A percentile compares a stretch with the other conserved stretches of the same genome.
These are phyloP conservation scores for Botrytis galanthina DNA, from an alignment of 2,329 filamentous ascomycete species.

Conservation along the genomic window DNA sequence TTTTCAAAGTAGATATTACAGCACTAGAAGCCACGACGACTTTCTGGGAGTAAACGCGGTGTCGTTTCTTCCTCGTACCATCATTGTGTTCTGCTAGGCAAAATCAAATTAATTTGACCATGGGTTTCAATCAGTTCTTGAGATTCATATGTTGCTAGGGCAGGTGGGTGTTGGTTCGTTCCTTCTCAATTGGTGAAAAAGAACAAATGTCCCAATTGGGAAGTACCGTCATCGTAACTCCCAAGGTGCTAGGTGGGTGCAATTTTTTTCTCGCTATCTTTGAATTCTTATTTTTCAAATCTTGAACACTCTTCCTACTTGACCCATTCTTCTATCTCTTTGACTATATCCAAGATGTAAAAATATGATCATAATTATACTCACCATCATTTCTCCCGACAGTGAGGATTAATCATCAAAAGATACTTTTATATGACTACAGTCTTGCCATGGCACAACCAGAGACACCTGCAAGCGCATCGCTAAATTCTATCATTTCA, in stretches of 20 bases:
- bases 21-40: conserved; percentile 13
- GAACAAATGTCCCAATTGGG: not conserved
- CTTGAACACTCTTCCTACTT: too few species aligned
- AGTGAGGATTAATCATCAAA: not conserved
- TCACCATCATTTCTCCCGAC: not conserved
- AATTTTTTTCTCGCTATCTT: not conserved
- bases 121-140: conserved; percentile 1
- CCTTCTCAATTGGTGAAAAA: not conserved
- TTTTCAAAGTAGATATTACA: conserved; percentile 26
- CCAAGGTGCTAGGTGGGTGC: not conserved
- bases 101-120: conserved; percentile 20
- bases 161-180: not conserved
- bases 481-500: not conserved
- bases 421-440: not conserved
- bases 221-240: not conserved
- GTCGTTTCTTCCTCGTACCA: not conserved
- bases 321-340: not conserved
- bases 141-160: not conserved
- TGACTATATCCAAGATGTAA: not conserved
- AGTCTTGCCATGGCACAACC: not conserved
- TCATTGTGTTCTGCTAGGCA: conserved; percentile 20
- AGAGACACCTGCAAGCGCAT: conserved; percentile 1
- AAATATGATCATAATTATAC: not conserved
- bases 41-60: not conserved
- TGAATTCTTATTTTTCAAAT: not conserved